Evolutionary conservation across 345 rosid species (phyloP).

Genomic region (Eutrema heterophyllum): DNA sequence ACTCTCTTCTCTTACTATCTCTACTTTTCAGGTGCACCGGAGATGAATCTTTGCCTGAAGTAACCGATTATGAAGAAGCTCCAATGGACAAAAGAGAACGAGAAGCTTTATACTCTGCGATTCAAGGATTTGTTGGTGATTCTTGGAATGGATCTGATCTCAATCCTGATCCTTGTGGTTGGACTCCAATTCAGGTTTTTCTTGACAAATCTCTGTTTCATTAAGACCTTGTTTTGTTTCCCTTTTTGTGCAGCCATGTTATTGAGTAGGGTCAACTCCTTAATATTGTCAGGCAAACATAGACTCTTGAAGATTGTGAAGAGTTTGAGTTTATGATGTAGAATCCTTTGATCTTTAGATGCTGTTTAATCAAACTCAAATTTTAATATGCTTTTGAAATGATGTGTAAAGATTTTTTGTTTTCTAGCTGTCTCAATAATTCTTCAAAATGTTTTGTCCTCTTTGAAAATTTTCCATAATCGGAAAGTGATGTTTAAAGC

Average conservation of each 20-base stretch:
- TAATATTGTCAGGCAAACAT: not conserved
- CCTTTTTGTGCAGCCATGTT: not conserved
- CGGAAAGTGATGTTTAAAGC: conserved; percentile 21
- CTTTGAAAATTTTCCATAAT: conserved; percentile 22
- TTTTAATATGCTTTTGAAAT: not conserved
- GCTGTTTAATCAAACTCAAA: conserved; percentile 3
- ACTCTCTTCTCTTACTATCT: conserved; percentile 24
- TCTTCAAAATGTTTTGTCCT: conserved; percentile 18
- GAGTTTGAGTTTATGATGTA: not conserved
- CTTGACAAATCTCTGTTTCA: not conserved
- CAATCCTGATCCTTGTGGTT: conserved; percentile 97
- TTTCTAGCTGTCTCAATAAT: conserved; percentile 27
- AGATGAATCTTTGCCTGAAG: conserved; percentile 29
- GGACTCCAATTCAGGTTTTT: conserved; percentile 90
- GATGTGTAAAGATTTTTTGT: conserved; percentile 15
- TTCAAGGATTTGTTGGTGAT: conserved; percentile 83
- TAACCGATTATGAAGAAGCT: conserved; percentile 34
- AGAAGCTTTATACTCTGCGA: conserved; percentile 63
- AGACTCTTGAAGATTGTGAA: conserved; percentile 8
- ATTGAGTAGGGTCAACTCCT: not conserved
- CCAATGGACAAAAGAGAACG: conserved; percentile 69
- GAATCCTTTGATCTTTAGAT: not conserved
- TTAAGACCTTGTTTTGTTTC: not conserved
- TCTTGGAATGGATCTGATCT: conserved; percentile 97
- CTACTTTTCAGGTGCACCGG: conserved; percentile 10